Percentiles rank a stretch among this genome's conserved stretches.
Conservation (phyloP, 2,329 filamentous ascomycete species). For the Fusarium sp. region DNA sequence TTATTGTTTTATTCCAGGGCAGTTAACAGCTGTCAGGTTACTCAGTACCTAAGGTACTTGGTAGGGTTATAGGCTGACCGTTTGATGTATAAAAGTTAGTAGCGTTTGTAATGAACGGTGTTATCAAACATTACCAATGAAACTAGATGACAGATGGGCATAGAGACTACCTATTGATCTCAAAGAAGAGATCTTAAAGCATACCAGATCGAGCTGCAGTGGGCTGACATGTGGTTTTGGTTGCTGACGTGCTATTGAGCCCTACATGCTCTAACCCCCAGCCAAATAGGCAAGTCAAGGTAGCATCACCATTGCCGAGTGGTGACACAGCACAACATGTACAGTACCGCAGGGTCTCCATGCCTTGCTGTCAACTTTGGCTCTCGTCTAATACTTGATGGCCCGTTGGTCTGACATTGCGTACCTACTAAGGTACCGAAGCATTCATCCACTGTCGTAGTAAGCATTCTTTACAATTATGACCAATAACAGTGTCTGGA, state of each 20-base stretch:
- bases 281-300: slow-evolving; percentile 2
- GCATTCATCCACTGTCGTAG: not conserved
- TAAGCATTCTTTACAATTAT: not conserved
- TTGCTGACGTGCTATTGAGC: slow-evolving; percentile 34
- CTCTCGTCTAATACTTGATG: not conserved
- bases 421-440: too few relatives aligned
- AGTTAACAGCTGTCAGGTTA: slow-evolving; percentile 7
- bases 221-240: slow-evolving; percentile 24
- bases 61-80: not conserved
- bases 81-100: not conserved
- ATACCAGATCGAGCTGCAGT: slow-evolving; percentile 14
- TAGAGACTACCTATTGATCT: not conserved
- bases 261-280: slow-evolving; percentile 11
- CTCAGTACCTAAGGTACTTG: not conserved
- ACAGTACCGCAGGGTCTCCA: not conserved
- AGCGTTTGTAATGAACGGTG: not conserved
- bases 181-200: not conserved
- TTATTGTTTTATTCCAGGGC: slow-evolving; percentile 15
- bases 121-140: slow-evolving; percentile 3
- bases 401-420: not conserved
- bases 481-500: not conserved
- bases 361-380: not conserved
- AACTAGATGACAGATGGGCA: not conserved
- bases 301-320: slow-evolving; percentile 34
- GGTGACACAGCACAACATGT: slow-evolving; percentile 24